These are phyloP conservation scores for Microcyclospora tardicrescens DNA, from an alignment of 2,329 filamentous ascomycete species.

Conservation along the genomic window DNA sequence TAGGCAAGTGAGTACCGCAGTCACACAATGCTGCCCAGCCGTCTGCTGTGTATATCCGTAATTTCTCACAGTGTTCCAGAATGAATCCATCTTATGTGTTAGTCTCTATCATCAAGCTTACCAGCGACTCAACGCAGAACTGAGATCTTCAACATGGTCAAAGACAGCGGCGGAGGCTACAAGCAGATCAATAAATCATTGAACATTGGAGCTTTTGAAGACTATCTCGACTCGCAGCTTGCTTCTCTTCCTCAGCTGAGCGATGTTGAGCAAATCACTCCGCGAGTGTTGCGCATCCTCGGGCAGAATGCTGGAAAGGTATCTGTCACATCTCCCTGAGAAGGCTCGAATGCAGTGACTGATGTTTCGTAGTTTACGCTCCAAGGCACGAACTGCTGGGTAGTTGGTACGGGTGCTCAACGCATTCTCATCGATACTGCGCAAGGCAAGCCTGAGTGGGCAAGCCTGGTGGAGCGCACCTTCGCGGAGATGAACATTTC, in stretches of 20 bases:
- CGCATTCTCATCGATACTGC: constrained; percentile 28
- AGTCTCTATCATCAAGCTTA: no score
- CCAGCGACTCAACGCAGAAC: no score
- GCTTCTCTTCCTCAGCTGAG: constrained; percentile 7
- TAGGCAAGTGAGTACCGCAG: no score
- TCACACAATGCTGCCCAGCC: no score
- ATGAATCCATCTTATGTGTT: constrained; percentile 1
- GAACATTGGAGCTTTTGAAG: no score
- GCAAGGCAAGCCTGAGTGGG: constrained; percentile 23
- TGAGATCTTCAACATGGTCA: constrained; percentile 5
- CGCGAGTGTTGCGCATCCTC: constrained; percentile 11
- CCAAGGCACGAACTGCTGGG: constrained; percentile 31
- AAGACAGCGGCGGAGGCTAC: constrained; percentile 13
- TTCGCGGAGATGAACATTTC: constrained; percentile 19
- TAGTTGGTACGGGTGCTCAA: constrained; percentile 25
- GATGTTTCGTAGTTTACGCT: no score
- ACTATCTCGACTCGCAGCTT: constrained; percentile 12
- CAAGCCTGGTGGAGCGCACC: constrained; percentile 21
- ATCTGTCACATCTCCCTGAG: no score
- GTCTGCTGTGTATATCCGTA: no score
- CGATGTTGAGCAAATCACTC: constrained; percentile 11
- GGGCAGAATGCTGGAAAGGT: no score
- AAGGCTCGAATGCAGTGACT: no score
- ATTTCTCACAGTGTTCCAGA: no score
- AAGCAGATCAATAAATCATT: constrained; percentile 15